Base-by-base conservation (phyloP, 2,329 filamentous ascomycete genomes). In the Alternaria solani region DNA sequence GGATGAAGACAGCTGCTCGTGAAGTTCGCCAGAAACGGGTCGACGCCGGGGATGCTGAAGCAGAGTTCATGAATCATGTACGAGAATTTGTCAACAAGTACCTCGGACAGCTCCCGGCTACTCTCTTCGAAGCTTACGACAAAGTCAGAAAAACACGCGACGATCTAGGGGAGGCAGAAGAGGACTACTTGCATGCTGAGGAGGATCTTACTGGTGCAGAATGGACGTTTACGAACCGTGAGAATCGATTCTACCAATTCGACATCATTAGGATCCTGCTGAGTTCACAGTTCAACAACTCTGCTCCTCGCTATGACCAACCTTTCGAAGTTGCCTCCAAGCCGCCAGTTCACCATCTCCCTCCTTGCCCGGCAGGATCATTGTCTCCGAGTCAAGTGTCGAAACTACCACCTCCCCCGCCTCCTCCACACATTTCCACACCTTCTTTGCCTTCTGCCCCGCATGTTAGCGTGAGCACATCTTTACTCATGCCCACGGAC, bases 161-260 rank as follows among this genome's bases (percentile, higher is more conserved):
- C 25, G 46, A 38, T 6, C 60, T 73, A 3, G 69, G 71, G 1
- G 49, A 41, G 3, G 26, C 63, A 7, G 71, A 72, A 39, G 64
- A 65, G n/a, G 59, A 71, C 3, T 64, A 66, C 26, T 9, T 70
- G 5, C 52, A 64, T 36, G 48, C 46, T 7, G 71, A 71, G 30
- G 44, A 62, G 4, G 32, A 44, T 7, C 51, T 72, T 3, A 53
- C 57, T 1, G 71, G 62, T 1, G 16, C 43, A 4, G 71, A 72
- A 47, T 72, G 69, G 69, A 46, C 3, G 8, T 70, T 65, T 41
- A 56, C 63, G 51, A 62, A 65, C 3, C 58, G 61, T 20, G 71
- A 73, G 32, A 59, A 53, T 9, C 53, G 57, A 8, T 64, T 72
- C 9, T 73, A 72, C 20, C 67, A 70, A 23, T 63, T 60, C 38